Evolutionary conservation across 2,329 filamentous ascomycete genomes (phyloP), one percentile per base, ranked within the genome.

Genomic region (Cladosporium sp.): DNA sequence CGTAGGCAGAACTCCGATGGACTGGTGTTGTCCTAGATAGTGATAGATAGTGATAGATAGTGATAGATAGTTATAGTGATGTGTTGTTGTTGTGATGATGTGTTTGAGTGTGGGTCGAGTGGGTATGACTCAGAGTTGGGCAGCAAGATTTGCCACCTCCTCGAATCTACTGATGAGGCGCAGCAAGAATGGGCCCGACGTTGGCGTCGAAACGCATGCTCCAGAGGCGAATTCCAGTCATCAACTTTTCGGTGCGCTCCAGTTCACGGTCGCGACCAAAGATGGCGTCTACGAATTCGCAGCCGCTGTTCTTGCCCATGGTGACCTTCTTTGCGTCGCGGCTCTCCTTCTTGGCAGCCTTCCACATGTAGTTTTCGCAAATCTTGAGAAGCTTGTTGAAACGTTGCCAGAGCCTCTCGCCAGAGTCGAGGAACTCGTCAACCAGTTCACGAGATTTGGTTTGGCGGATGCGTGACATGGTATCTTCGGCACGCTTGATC

Each of bases 351-450:
- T 91, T 93, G 67, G 88, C 88, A 43, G 88, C 89, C 79, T 89
- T 91, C 80, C 94, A 89, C 94, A 99, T 99, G 72, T 90, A 95
- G 51, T 88, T 84, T 78, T 99, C 94, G 72, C 94, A 97, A 15
- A 88, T 82, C 79, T 95, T 96, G 71, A 97, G 86, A 14, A 97
- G 82, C 70, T 86, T 86, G 76, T 90, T 88, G 68, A 97, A 88
- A 72, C 90, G 91, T 64, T 88, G 84, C 77, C 88, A 95, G 37
- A 97, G 82, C 55, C 92, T 87, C 74, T 96, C 89, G 66, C 93
- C 94, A 51, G 88, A 89, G 64, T 89, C 88, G 65, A 97, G 86
- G 74, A 97, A 97, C 67, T 96, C 93, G 65, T 93, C 87, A 43
- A 97, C 83, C 70, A 92, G 85, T 68, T 96, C 90, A 64, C 83